phyloP scores from a whole-genome alignment of 1,284 basidiomycete species.

The Melampsora americana region DNA sequence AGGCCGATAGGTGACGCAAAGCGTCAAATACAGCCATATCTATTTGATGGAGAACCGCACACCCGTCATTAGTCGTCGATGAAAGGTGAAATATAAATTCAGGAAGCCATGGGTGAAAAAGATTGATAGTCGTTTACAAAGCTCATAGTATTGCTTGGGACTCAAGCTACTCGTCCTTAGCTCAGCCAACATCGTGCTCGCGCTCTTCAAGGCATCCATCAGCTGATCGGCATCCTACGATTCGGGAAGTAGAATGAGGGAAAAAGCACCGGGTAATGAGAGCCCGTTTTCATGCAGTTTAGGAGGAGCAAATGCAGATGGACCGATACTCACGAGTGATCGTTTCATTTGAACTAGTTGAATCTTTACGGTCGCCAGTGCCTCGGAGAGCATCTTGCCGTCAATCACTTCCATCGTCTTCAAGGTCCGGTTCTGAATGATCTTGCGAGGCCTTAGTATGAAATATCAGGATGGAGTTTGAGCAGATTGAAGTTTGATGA shows the following conservation, averaged over 20 bases:
- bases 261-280: conserved; percentile 8
- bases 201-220: conserved; percentile 93
- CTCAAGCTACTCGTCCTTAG: conserved; percentile 83
- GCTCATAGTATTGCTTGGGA: conserved; percentile 88
- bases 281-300: not conserved
- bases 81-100: no score
- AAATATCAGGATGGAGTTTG: no score
- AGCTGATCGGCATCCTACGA: conserved; percentile 81
- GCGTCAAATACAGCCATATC: conserved; percentile 97
- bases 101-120: not conserved
- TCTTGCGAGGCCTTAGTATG: no score
- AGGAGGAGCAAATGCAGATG: not conserved
- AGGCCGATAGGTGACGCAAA: conserved; percentile 73
- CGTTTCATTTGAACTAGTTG: conserved; percentile 90
- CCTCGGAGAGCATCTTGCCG: conserved; percentile 48
- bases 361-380: conserved; percentile 64
- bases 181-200: conserved; percentile 91
- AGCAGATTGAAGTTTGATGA: no score
- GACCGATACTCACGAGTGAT: conserved; percentile 66
- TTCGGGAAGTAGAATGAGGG: no score
- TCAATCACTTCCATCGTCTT: conserved; percentile 30
- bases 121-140: conserved; percentile 62
- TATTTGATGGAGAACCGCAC: conserved; percentile 52
- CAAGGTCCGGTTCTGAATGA: not conserved
- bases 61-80: not conserved